A percentile compares a stretch with the other conserved stretches of the same genome.
phyloP scores from a whole-genome alignment of 768 basidiomycete genomes.

The Neoboletus magnificus region DNA sequence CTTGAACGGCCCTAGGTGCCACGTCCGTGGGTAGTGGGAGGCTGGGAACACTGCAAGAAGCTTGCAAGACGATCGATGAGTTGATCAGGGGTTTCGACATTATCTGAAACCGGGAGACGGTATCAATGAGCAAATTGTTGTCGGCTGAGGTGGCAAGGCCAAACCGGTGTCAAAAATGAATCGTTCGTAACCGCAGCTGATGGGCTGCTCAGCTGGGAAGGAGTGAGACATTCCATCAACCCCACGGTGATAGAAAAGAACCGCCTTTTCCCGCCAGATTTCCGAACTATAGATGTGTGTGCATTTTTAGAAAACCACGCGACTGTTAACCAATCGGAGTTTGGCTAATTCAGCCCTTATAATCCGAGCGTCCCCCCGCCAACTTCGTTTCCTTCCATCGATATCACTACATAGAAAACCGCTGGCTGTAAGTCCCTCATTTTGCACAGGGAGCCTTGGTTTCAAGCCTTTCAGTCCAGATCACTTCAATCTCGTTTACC shows the following conservation, averaged over 20 bases:
- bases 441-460: background rate
- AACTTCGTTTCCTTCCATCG: background rate
- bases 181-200: background rate
- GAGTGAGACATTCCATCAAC: background rate
- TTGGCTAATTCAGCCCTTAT: slow-evolving; percentile 15
- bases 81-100: too few species aligned
- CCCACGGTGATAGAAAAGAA: background rate
- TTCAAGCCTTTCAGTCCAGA: background rate
- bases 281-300: too few species aligned
- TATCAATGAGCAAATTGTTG: background rate
- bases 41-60: background rate
- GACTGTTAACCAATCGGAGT: slow-evolving; percentile 26
- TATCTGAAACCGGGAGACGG: background rate
- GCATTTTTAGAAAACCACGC: slow-evolving; percentile 3
- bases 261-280: too few species aligned
- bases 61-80: background rate
- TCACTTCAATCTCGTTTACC: background rate
- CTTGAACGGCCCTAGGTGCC: background rate
- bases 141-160: background rate
- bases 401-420: background rate
- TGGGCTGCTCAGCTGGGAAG: too few species aligned
- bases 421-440: background rate
- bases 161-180: background rate
- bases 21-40: background rate
- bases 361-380: background rate